phyloP scores from a whole-genome alignment of 305 asterid genomes.

The Nicotiana rustica region DNA sequence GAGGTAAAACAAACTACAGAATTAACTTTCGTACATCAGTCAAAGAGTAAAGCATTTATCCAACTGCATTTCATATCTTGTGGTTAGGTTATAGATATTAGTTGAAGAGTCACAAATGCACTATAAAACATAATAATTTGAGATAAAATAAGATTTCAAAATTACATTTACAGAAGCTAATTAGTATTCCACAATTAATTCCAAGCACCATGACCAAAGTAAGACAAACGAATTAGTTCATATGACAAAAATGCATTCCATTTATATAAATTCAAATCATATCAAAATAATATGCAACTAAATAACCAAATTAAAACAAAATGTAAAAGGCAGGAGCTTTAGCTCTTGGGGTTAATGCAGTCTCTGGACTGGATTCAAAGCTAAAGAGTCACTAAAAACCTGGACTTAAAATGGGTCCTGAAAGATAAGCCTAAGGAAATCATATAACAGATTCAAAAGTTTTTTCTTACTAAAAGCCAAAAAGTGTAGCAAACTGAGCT shows the following conservation, averaged over 20 bases:
- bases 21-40: not conserved
- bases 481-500: no score
- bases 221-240: not conserved
- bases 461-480: no score
- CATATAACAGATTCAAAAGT: no score
- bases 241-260: no score
- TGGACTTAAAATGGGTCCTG: constrained; percentile 44
- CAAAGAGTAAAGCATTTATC: not conserved
- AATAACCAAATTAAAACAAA: not conserved
- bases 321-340: constrained; percentile 46
- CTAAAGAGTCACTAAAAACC: constrained; percentile 51
- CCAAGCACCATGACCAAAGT: no score
- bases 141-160: not conserved
- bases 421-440: no score
- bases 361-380: constrained; percentile 61
- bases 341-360: constrained; percentile 62
- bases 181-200: not conserved
- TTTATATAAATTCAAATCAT: no score
- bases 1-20: not conserved
- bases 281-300: not conserved
- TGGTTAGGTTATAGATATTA: not conserved
- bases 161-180: not conserved
- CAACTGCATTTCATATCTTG: not conserved
- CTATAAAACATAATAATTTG: not conserved
- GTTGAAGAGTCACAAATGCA: not conserved